A percentile compares a stretch with the other conserved stretches of the same genome.
phyloP scores from a whole-genome alignment of 495 filamentous ascomycete species.

The Neurospora tetrasperma region DNA sequence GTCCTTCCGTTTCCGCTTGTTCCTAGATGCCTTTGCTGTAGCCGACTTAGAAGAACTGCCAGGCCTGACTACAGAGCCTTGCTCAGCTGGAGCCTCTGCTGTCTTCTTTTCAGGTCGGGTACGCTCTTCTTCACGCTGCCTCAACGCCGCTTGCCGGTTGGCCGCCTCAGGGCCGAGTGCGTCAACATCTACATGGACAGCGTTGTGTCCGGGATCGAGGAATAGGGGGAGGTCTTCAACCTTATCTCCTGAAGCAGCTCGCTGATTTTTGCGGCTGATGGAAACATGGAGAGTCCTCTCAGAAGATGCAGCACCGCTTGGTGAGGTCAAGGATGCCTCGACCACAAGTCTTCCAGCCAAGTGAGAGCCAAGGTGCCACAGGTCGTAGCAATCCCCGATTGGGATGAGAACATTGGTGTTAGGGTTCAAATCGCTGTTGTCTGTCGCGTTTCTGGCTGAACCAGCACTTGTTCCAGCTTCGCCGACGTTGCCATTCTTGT shows the following conservation, averaged over 20 bases:
- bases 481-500: neutral
- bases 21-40: neutral
- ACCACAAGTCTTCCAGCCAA: neutral
- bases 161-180: neutral
- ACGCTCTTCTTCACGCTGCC: neutral
- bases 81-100: neutral
- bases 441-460: neutral
- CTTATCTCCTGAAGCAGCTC: neutral
- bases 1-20: neutral
- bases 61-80: neutral
- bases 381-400: neutral
- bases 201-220: slow-evolving; percentile 6
- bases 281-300: neutral
- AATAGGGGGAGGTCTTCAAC: slow-evolving; percentile 1
- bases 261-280: neutral
- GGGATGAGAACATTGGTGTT: neutral
- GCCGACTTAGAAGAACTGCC: neutral
- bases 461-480: neutral
- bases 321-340: neutral
- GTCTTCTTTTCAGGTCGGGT: neutral
- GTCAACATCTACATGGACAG: slow-evolving; percentile 5
- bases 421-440: neutral
- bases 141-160: neutral
- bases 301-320: neutral
- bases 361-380: neutral